phyloP scores from a whole-genome alignment of 106 monocot species.

The Triglochin maritima region DNA sequence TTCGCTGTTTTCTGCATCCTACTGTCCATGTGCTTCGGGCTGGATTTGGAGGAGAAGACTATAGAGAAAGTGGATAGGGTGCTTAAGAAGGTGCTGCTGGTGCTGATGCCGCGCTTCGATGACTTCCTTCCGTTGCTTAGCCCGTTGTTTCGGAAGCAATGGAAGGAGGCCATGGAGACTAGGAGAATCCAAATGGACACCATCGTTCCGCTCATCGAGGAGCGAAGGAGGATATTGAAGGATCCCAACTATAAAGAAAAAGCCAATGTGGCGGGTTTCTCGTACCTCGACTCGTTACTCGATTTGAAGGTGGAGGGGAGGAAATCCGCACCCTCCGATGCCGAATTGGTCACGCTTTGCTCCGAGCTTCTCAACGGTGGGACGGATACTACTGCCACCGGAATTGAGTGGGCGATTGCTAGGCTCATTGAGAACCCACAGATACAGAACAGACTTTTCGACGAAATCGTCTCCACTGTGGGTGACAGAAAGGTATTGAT shows the following conservation, averaged over 20 bases:
- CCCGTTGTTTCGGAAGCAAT: slow-evolving; percentile 53
- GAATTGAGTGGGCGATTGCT: slow-evolving; percentile 80
- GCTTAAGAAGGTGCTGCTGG: slow-evolving; percentile 65
- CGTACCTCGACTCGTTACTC: slow-evolving; percentile 82
- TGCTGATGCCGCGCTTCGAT: slow-evolving; percentile 48
- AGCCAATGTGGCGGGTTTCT: slow-evolving; percentile 28
- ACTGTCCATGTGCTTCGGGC: slow-evolving; percentile 76
- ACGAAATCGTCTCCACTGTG: slow-evolving; percentile 33
- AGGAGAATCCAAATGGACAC: slow-evolving; percentile 41
- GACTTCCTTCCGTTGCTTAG: slow-evolving; percentile 74
- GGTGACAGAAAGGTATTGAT: slow-evolving; percentile 19
- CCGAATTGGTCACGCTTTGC: slow-evolving; percentile 67
- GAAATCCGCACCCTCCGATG: slow-evolving; percentile 27
- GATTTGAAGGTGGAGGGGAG: slow-evolving; percentile 62
- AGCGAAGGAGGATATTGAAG: slow-evolving; percentile 31
- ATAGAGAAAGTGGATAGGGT: slow-evolving; percentile 44
- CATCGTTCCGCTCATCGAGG: slow-evolving; percentile 47
- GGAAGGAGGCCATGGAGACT: slow-evolving; percentile 29
- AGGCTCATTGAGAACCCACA: slow-evolving; percentile 53
- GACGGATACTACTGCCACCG: slow-evolving; percentile 88
- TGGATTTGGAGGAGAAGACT: slow-evolving; percentile 51
- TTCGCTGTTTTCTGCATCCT: slow-evolving; percentile 91
- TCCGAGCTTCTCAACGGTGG: slow-evolving; percentile 87
- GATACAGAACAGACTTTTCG: slow-evolving; percentile 41
- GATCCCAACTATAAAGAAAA: slow-evolving; percentile 8